Percentiles rank a stretch among this genome's conserved stretches.
phyloP scores from a whole-genome alignment of 1,284 basidiomycete genomes.

The Hortiboletus rubellus region DNA sequence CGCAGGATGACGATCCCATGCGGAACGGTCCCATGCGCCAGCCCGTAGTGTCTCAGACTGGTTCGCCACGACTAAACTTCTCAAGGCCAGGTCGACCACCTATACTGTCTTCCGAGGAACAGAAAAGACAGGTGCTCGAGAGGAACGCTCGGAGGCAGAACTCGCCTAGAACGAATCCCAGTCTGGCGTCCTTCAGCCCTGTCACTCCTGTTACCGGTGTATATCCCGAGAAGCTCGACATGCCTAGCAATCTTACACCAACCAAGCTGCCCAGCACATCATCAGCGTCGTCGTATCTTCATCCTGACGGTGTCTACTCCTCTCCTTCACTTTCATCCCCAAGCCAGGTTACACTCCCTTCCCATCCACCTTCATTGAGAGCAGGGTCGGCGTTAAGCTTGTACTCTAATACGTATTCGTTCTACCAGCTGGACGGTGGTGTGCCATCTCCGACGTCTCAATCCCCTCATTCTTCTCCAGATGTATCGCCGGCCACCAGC shows the following conservation, averaged over 20 bases:
- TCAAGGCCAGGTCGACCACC: slow-evolving; percentile 55
- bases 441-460: slow-evolving; percentile 41
- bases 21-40: slow-evolving; percentile 20
- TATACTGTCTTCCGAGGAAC: slow-evolving; percentile 47
- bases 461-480: slow-evolving; percentile 20
- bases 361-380: slow-evolving; percentile 37
- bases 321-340: slow-evolving; percentile 17
- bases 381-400: slow-evolving; percentile 48
- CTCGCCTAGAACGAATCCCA: slow-evolving; percentile 26
- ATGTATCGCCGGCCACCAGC: slow-evolving; percentile 22
- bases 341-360: slow-evolving; percentile 18
- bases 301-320: slow-evolving; percentile 16
- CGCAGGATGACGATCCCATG: slow-evolving; percentile 21
- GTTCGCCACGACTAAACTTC: slow-evolving; percentile 48
- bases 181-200: slow-evolving; percentile 13
- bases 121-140: slow-evolving; percentile 60
- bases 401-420: slow-evolving; percentile 63
- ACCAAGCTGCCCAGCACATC: not conserved
- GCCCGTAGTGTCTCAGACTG: slow-evolving; percentile 35
- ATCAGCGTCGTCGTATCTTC: slow-evolving; percentile 18
- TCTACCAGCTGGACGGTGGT: slow-evolving; percentile 55
- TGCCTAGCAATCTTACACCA: not conserved
- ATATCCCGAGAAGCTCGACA: slow-evolving; percentile 1
- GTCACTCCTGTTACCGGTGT: slow-evolving; percentile 26
- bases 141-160: slow-evolving; percentile 47